Conservation (phyloP, 2,329 filamentous ascomycete species). For the Botrytis paeoniae region DNA sequence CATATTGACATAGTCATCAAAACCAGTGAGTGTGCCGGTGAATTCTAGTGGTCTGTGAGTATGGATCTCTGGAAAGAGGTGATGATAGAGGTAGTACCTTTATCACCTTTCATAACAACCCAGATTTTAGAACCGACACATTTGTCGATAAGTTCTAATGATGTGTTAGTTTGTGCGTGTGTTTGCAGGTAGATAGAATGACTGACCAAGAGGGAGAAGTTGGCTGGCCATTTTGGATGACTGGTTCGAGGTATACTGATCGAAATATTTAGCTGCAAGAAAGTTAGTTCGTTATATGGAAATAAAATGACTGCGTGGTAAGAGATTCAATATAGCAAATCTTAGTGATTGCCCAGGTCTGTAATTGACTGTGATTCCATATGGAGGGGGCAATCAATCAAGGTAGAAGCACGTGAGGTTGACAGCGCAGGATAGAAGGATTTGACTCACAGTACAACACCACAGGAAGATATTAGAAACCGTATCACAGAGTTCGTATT, state of each 20-base stretch:
- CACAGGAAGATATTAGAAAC: background rate
- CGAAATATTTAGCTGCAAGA: background rate
- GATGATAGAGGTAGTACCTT: conserved; percentile 59
- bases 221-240: conserved; percentile 35
- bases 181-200: conserved; percentile 24
- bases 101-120: conserved; percentile 99
- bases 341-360: background rate
- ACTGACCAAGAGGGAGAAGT: conserved; percentile 35
- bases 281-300: background rate
- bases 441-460: conserved; percentile 9
- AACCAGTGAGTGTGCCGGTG: conserved; percentile 87
- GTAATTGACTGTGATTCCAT: background rate
- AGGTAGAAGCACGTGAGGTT: conserved; percentile 15
- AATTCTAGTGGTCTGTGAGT: conserved; percentile 63
- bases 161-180: conserved; percentile 26
- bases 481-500: background rate
- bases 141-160: conserved; percentile 92
- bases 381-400: conserved; percentile 1
- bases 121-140: conserved; percentile 97
- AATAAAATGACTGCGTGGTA: background rate
- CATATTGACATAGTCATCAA: conserved; percentile 99
- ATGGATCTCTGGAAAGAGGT: background rate
- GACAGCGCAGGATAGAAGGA: background rate
- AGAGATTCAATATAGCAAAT: background rate
- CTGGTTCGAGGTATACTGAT: background rate